Evolutionary conservation across 306 rosid species (phyloP), one percentile per base, ranked within the genome.

Genomic region (Cucurbita ficifolia): DNA sequence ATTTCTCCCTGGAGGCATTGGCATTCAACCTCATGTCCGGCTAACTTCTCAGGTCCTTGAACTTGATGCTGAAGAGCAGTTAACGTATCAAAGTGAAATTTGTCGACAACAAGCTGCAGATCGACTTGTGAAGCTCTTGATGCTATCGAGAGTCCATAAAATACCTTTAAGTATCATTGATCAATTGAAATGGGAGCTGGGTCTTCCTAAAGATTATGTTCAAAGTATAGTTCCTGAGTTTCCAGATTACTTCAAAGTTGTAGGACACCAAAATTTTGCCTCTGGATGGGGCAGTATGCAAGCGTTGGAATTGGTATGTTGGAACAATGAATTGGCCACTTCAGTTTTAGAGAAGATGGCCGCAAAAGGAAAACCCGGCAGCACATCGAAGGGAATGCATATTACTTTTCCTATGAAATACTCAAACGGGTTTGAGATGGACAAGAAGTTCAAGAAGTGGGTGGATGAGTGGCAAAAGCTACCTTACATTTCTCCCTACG

Each of bases 401-500:
- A 24, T 78, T 29, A 80, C 39, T 19, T 90, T 90, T 69, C 91
- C 93, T 0, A 18, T 87, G 81, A 81, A 87, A 68, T 87, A 82
- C 70, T 84, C 98, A 0, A 87, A 50, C 0, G 98, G 93, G 9
- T 88, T 88, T 38, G 89, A 81, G 82, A 88, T 84, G 89, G 98
- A 93, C 53, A 86, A 82, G 63, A 90, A 82, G 83, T 77, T 80
- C 54, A 86, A 86, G 77, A 93, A 84, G 75, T 90, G 98, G 96
- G 80, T 83, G 77, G 86, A 74, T 76, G 90, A 86, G 19, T 93
- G 96, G 96, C 88, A 90, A 81, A 87, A 75, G 72, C 62, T 93
- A 83, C 89, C 92, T 33, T 93, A 90, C 76, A 78, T 84, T 39
- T 87, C 96, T 35, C 98, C 96, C 0, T 90, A 90, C 63, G 96